Conservation (phyloP, 2,329 filamentous ascomycete genomes). For the Aspergillus pseudotamarii region DNA sequence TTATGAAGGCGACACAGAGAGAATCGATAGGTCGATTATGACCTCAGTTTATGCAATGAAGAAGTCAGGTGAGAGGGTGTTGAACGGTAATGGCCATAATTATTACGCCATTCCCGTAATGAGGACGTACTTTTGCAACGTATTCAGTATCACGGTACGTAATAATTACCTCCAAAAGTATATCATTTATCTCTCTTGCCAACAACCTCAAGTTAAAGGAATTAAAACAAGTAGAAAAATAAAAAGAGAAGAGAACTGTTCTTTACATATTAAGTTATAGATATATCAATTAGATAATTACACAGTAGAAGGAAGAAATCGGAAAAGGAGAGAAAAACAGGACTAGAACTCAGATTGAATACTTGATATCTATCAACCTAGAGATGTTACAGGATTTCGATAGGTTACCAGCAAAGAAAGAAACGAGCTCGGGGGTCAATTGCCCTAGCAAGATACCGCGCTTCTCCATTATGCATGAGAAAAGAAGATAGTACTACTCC, state of each 20-base stretch:
- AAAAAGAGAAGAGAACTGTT: neutral
- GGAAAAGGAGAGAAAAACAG: neutral
- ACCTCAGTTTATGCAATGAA: neutral
- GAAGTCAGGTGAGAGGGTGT: neutral
- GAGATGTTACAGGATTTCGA: conserved; percentile 1
- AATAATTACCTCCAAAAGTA: neutral
- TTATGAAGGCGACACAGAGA: neutral
- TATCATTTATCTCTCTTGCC: neutral
- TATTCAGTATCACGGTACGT: neutral
- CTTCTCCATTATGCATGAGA: neutral
- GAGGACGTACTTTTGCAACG: neutral
- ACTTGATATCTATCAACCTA: neutral
- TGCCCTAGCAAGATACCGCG: conserved; percentile 1
- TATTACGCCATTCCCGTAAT: neutral
- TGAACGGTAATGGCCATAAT: neutral
- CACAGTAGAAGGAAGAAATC: neutral
- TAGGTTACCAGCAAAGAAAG: conserved; percentile 5
- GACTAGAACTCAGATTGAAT: neutral
- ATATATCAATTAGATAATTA: neutral
- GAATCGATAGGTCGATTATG: conserved; percentile 3
- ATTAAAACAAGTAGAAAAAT: neutral
- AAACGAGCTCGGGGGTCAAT: neutral
- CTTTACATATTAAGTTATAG: neutral
- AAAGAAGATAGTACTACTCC: neutral
- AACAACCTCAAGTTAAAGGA: neutral